Evolutionary conservation across 768 basidiomycete species (phyloP), one percentile per base, ranked within the genome.

Genomic region (Lactarius psammicola): DNA sequence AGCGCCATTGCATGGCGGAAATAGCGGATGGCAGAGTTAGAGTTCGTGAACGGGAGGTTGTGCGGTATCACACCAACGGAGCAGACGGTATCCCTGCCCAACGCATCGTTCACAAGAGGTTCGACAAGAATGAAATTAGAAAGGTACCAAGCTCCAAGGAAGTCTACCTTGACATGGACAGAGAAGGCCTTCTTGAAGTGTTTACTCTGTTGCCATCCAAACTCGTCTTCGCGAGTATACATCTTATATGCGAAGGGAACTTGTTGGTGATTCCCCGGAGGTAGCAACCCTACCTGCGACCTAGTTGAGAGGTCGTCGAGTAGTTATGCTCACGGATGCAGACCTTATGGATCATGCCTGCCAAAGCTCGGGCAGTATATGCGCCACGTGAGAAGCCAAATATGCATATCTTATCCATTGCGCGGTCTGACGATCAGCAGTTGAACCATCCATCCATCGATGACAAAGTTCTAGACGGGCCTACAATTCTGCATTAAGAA

Each of bases 371-470:
- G 65, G 83, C 79, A 28, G 88, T 87, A 68, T 84, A 91, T 49
- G 88, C 88, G n/a, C 90, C 90, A 63, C 91, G 79, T 3, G 90
- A 91, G 74, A 92, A 92, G 1, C 90, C 92, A 71, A 93, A 92
- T 3, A 94, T 78, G 72, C 83, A 91, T 4, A 94, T 88, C 68
- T 85, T 87, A 74, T 93, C 90, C 0, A 86, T 87, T 23, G 81
- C 80, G 42, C 83, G 77, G 63, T 89, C 87, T 89, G 57, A 28
- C 23, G n/a, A 23, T 60, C 23, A 61, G 30, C 23, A 61, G 30
- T 23, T 49, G 49, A 63, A 34, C 3, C 1, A 2, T 26, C 53
- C n/a, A 60, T 49, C 26, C 11, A 26, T 13, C 23, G 23, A 46
- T 4, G 60, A 51, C 18, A 13, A 0, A 4, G n/a, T 4, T 20